Evolutionary conservation across 192 early-diverging fungal species (phyloP), one percentile per base, ranked within the genome.

Genomic region (Rhizophagus sp.): DNA sequence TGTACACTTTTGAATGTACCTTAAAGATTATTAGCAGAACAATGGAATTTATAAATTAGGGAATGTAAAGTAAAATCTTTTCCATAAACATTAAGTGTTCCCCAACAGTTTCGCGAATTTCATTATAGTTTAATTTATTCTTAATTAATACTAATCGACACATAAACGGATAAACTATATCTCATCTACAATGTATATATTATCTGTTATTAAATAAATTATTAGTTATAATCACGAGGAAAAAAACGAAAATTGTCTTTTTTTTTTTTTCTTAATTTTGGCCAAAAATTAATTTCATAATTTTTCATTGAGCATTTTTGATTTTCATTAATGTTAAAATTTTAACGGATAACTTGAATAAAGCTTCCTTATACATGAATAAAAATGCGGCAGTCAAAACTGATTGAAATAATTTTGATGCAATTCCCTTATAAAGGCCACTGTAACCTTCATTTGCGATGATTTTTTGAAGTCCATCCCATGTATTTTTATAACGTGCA

Each of bases 331-430:
- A n/a, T 52, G 70, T 62, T 75, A 86, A 80, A 11, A 86, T 73
- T 7, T 41, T 70, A 50, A 93, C 87, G 30, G 92, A 89, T 69
- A 91, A 93, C 63, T 92, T 83, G 81, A 93, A 95, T 61, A 96
- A 84, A 3, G 86, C 87, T 81, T 96, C 94, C 87, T 96, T 96
- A 57, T 88, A 95, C 89, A 97, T 96, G 89, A 99, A 99, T 85
- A 97, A 89, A 87, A 99, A 95, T 25, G 98, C 97, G 30, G 96
- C 93, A 1, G 97, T 95, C 74, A 99, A 88, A 41, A 99, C 96
- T 34, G 92, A 94, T 85, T 99, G 98, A 12, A 99, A 79, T 78
- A 99, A 90, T 90, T 99, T 99, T 88, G 94, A 92, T 81, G 94
- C 93, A 72, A 99, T 96, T 73, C 95, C 95, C 87, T 93, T 94